Conservation (phyloP, 2,329 filamentous ascomycete genomes). For the Diaporthe australafricana region DNA sequence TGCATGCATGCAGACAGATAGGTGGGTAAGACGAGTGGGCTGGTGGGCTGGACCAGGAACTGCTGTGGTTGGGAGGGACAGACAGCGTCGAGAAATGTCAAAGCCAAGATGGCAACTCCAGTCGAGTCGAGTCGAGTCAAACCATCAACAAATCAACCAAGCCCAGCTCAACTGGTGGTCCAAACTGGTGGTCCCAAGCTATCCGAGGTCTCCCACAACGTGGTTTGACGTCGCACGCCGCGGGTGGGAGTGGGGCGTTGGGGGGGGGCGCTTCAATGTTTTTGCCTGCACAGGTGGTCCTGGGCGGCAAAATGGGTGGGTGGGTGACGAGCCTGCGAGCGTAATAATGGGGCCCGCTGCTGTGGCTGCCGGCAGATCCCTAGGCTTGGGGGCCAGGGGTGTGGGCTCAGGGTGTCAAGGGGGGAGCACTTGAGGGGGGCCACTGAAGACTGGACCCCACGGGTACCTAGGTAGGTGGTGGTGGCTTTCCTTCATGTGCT, state of each 20-base stretch:
- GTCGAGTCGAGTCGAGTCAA: neutral
- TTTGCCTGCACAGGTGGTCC: neutral
- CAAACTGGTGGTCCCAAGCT: neutral
- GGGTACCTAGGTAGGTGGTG: no score
- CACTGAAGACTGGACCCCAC: no score
- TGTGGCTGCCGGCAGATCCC: conserved; percentile 21
- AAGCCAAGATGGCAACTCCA: no score
- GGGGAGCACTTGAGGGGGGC: no score
- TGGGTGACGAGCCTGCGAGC: conserved; percentile 6
- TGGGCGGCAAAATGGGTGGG: conserved; percentile 14
- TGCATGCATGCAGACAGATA: neutral
- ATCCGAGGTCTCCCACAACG: conserved; percentile 22
- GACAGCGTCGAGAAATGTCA: neutral
- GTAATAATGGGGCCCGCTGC: conserved; percentile 7
- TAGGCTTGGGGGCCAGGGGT: neutral
- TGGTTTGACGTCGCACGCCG: conserved; percentile 25
- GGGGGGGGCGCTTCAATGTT: neutral
- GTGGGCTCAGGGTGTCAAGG: no score
- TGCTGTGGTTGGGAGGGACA: conserved; percentile 17
- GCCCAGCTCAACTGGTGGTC: conserved; percentile 20
- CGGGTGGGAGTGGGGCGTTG: neutral
- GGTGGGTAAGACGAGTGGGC: neutral
- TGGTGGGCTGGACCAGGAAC: conserved; percentile 19
- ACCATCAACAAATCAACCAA: neutral
- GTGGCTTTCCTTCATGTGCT: no score